phyloP scores from a whole-genome alignment of 2,329 filamentous ascomycete genomes.

The Reticulascus tulasneorum region DNA sequence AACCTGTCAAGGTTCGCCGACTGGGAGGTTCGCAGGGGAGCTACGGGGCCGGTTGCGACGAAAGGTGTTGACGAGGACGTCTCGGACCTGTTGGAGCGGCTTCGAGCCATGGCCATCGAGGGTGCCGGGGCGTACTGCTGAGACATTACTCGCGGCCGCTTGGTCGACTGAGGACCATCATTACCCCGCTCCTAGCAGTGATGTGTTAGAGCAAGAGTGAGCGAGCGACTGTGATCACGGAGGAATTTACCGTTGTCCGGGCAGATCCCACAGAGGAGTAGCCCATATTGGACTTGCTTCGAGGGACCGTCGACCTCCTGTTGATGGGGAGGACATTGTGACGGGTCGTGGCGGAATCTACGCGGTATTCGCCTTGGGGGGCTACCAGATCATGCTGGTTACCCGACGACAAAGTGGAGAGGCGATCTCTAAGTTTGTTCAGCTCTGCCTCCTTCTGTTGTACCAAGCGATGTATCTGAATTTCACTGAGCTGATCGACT shows the following conservation, averaged over 20 bases:
- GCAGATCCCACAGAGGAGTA: conserved; percentile 5
- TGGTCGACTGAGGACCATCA: conserved; percentile 22
- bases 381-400: conserved; percentile 5
- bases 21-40: conserved; percentile 22
- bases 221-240: not conserved
- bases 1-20: conserved; percentile 22
- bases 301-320: conserved; percentile 9
- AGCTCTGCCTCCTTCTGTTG: conserved; percentile 14
- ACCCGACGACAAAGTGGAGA: too few relatives aligned
- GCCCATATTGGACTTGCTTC: conserved; percentile 15
- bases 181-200: conserved; percentile 19
- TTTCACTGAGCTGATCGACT: conserved; percentile 6
- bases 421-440: conserved; percentile 5
- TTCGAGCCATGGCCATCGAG: conserved; percentile 24
- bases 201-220: conserved; percentile 3
- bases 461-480: conserved; percentile 13
- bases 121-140: conserved; percentile 20
- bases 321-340: conserved; percentile 6
- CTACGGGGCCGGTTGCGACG: conserved; percentile 28
- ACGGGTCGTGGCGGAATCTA: conserved; percentile 7
- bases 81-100: conserved; percentile 37
- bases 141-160: conserved; percentile 29
- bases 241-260: conserved; percentile 11
- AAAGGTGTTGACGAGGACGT: conserved; percentile 37
- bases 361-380: conserved; percentile 8